Base-by-base conservation (phyloP, 2,329 filamentous ascomycete genomes). In the Albophoma yamanashiensis region DNA sequence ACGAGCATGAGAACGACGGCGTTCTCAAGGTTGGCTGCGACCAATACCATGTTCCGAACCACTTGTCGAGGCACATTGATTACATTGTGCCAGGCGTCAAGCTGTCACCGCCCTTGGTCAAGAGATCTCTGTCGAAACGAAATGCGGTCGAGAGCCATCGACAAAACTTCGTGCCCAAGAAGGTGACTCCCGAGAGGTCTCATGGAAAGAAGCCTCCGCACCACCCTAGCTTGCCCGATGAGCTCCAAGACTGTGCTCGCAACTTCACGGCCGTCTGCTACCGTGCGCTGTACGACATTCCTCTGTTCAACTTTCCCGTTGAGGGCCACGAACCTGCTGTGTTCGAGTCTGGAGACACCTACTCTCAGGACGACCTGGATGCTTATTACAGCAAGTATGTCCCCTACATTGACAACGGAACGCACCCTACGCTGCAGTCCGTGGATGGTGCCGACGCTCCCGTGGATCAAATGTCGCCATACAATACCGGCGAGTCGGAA, bases 221-320 rank as follows among this genome's bases (percentile, higher is more conserved):
- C 25, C 50, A 17, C n/a, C 55, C 61, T n/a, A 43, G 50, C 2
- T 55, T 62, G 6, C 59, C 61, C 8, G 31, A 34, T 5, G 57
- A 62, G 39, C 43, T 62, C 12, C 59, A 59, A 34, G 57, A 62
- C 15, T 86, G 84, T 65, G 78, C 82, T 61, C 70, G 72, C 15
- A 78, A 80, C 67, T 83, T 85, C 64, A 85, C 82, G 1, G 80
- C 81, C 0, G 76, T 77, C 50, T 86, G 83, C 64, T 73, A 83
- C 47, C 75, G 76, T 47, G 75, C 79, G 3, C 69, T 81, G 20
- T 80, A 78, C 63, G 40, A 59, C n/a, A 59, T 66, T 71, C 34
- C 74, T 25, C 70, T 71, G 62, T 79, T 81, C 66, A 76, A 73
- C 55, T 75, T 77, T 50, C 79, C 78, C 34, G 77, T 83, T 52